Conservation (phyloP, 1,139 yeast species). For the Nakaseomyces delphensis region DNA sequence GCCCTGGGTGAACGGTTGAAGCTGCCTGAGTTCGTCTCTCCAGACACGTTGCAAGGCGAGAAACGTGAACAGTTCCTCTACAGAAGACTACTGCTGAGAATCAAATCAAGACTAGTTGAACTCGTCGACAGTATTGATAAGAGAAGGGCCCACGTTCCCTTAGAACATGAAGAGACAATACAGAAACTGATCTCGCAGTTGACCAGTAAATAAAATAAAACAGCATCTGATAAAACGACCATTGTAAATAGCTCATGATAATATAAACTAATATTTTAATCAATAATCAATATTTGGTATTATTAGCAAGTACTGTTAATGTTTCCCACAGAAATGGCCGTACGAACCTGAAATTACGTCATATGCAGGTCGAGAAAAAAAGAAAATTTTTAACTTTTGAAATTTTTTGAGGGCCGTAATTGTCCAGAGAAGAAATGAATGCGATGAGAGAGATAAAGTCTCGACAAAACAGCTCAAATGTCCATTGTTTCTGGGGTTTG, state of each 20-base stretch:
- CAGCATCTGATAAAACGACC: too few relatives aligned
- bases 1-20: conserved; percentile 12
- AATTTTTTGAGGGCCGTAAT: too few relatives aligned
- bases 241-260: neutral
- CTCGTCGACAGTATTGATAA: neutral
- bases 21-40: conserved; percentile 10
- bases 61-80: conserved; percentile 13
- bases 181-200: neutral
- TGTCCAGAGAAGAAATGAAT: too few relatives aligned
- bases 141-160: neutral
- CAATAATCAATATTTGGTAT: neutral
- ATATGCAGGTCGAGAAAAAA: too few relatives aligned
- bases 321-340: neutral
- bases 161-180: neutral
- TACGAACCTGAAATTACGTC: neutral
- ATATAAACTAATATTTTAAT: neutral
- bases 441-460: too few relatives aligned
- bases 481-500: too few relatives aligned
- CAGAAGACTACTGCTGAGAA: conserved; percentile 17
- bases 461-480: neutral
- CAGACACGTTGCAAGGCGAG: conserved; percentile 1
- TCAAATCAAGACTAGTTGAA: conserved; percentile 11
- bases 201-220: too few relatives aligned
- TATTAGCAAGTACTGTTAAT: neutral
- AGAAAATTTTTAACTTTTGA: too few relatives aligned